These are phyloP conservation scores for Colletotrichum noveboracense DNA, from an alignment of 2,329 filamentous ascomycete genomes.

Conservation along the genomic window DNA sequence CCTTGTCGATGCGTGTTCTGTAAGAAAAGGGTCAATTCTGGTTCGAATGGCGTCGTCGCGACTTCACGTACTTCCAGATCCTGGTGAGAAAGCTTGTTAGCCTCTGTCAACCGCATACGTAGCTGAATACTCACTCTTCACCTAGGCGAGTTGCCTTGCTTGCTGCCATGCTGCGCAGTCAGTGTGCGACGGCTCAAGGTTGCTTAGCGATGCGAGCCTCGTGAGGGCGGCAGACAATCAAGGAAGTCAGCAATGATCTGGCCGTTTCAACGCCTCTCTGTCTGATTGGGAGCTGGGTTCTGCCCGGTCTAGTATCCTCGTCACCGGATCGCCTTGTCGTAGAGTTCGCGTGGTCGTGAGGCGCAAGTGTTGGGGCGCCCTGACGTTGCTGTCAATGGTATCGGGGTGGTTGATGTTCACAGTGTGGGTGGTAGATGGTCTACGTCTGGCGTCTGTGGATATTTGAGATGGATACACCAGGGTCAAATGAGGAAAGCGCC, in stretches of 20 bases:
- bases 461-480: neutral
- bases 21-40: slow-evolving; percentile 26
- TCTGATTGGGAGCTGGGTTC: neutral
- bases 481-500: neutral
- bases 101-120: neutral
- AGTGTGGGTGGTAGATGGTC: neutral
- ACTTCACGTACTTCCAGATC: slow-evolving; percentile 84
- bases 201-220: neutral
- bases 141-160: slow-evolving; percentile 66
- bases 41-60: neutral
- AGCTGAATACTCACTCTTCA: slow-evolving; percentile 59
- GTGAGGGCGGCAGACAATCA: neutral
- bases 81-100: slow-evolving; percentile 49
- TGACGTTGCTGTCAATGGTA: neutral
- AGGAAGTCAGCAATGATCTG: neutral
- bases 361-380: neutral
- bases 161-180: slow-evolving; percentile 54
- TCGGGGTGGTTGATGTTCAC: neutral
- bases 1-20: slow-evolving; percentile 95
- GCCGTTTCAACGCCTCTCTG: neutral
- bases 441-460: neutral
- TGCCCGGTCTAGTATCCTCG: neutral
- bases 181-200: neutral
- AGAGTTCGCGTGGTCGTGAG: neutral
- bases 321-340: neutral